These are phyloP conservation scores for Aureobasidium zeae DNA, from an alignment of 2,329 filamentous ascomycete genomes.

Conservation along the genomic window DNA sequence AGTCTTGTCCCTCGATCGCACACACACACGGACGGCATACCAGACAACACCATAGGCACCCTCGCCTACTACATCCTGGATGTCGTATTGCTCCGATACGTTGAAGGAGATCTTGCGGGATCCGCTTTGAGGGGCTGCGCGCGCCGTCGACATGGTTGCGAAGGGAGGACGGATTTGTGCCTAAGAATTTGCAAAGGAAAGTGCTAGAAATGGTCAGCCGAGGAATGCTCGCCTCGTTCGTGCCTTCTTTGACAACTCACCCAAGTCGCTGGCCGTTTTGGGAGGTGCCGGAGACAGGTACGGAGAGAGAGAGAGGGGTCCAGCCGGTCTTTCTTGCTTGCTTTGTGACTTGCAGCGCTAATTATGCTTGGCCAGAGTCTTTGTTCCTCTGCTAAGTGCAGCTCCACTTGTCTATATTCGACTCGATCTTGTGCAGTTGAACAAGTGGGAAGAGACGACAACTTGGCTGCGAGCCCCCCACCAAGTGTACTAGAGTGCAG, in stretches of 20 bases:
- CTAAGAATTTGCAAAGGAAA: background rate
- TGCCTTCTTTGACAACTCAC: constrained; percentile 9
- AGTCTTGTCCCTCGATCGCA: constrained; percentile 7
- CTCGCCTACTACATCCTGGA: constrained; percentile 97
- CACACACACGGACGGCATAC: constrained; percentile 52
- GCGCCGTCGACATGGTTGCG: constrained; percentile 24
- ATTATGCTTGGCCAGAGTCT: no score
- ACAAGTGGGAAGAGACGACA: no score
- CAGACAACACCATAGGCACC: constrained; percentile 98
- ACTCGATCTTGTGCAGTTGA: no score
- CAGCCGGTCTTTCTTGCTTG: constrained; percentile 14
- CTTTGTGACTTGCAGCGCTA: no score
- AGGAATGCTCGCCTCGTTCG: constrained; percentile 3
- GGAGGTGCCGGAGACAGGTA: constrained; percentile 1
- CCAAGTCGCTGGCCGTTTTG: constrained; percentile 1
- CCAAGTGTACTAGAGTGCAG: no score
- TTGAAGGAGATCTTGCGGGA: constrained; percentile 98
- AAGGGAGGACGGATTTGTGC: background rate
- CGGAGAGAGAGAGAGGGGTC: constrained; percentile 8
- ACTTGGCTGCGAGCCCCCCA: no score
- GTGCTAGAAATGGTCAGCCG: background rate
- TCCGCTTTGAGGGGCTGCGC: constrained; percentile 35
- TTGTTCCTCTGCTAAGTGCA: background rate
- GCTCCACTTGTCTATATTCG: no score
- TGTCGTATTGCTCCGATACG: constrained; percentile 98